Evolutionary conservation across 495 filamentous ascomycete species (phyloP).

Genomic region (Cercophora samala): DNA sequence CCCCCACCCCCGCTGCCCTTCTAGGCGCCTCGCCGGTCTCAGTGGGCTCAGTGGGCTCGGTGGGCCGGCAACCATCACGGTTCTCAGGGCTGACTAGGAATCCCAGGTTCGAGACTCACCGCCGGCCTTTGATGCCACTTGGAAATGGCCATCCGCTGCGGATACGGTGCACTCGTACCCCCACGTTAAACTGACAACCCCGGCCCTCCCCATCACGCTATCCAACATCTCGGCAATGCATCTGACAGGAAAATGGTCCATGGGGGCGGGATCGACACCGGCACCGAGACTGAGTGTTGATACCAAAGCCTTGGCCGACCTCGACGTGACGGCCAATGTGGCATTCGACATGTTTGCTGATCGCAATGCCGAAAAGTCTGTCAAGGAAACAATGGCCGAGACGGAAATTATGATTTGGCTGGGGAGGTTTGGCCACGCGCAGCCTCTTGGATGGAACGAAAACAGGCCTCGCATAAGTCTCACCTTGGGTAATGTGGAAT

Average conservation of each 20-base stretch:
- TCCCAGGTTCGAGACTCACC: conserved; percentile 31
- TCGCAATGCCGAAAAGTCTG: conserved; percentile 20
- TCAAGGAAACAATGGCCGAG: conserved; percentile 25
- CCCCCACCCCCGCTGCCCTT: neutral
- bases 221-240: conserved; percentile 32
- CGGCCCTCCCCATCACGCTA: conserved; percentile 24
- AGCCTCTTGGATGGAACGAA: conserved; percentile 26
- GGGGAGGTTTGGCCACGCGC: conserved; percentile 24
- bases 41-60: too few relatives aligned
- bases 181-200: conserved; percentile 32
- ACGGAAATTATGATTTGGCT: conserved; percentile 37
- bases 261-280: conserved; percentile 30
- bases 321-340: conserved; percentile 27
- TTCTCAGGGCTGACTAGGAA: conserved; percentile 14
- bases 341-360: conserved; percentile 36
- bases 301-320: conserved; percentile 17
- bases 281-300: conserved; percentile 21
- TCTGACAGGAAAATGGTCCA: conserved; percentile 30
- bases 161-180: conserved; percentile 32
- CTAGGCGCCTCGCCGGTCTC: neutral
- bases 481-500: conserved; percentile 21
- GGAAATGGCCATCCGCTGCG: conserved; percentile 26
- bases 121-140: conserved; percentile 32
- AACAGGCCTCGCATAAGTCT: conserved; percentile 11
- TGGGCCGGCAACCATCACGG: neutral